These are phyloP conservation scores for Cordyceps militaris DNA, from an alignment of 2,329 filamentous ascomycete species.

Conservation along the genomic window DNA sequence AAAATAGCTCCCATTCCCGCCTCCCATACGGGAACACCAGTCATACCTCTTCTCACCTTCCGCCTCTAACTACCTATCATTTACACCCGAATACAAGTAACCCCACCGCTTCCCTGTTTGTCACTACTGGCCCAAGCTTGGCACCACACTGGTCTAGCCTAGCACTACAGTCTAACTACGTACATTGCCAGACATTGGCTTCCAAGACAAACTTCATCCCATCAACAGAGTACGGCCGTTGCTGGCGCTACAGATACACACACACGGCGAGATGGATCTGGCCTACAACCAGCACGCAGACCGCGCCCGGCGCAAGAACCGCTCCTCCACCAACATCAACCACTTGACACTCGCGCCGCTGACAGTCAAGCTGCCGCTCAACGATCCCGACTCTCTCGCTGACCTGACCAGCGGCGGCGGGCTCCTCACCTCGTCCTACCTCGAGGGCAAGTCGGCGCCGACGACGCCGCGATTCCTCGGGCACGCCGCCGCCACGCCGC, in stretches of 20 bases:
- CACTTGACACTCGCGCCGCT: constrained; percentile 58
- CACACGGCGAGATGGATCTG: constrained; percentile 43
- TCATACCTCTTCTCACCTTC: neutral
- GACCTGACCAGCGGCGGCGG: constrained; percentile 31
- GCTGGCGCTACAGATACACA: neutral
- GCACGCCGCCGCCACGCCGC: constrained; percentile 45
- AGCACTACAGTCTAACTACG: neutral
- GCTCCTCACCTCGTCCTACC: constrained; percentile 39
- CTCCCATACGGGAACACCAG: neutral
- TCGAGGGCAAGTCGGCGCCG: constrained; percentile 56
- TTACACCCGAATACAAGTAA: too few relatives aligned
- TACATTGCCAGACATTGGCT: neutral
- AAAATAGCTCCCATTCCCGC: neutral
- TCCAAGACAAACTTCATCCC: neutral
- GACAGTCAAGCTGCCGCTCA: constrained; percentile 52
- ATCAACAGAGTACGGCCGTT: neutral
- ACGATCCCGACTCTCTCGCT: constrained; percentile 42
- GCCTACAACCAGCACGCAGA: constrained; percentile 55
- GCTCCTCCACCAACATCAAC: constrained; percentile 51
- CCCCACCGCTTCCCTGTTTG: neutral
- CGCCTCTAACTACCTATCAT: neutral
- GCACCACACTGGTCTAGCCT: neutral
- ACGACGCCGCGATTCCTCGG: constrained; percentile 58
- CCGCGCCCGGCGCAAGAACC: constrained; percentile 49
- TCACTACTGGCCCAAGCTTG: neutral